Conservation (phyloP, 1,284 basidiomycete species). For the Tilletiopsis washingtonensis region DNA sequence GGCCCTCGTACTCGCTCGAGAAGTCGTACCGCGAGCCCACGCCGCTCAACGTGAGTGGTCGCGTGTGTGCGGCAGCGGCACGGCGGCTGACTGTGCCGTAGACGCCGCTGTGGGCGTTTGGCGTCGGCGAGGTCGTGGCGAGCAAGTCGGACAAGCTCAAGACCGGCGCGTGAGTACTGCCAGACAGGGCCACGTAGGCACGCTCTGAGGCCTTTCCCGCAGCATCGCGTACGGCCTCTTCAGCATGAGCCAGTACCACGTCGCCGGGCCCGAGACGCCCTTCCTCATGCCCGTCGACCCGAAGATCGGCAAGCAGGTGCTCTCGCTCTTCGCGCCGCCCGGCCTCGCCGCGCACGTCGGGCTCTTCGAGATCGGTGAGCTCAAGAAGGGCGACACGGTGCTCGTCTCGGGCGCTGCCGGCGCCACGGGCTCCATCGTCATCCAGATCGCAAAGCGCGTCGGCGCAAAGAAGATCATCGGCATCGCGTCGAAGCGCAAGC, state of each 20-base stretch:
- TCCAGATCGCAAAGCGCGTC: conserved; percentile 3
- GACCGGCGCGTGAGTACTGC: not conserved
- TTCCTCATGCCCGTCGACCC: too few species aligned
- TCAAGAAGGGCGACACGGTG: conserved; percentile 7
- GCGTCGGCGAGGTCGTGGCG: conserved; percentile 3
- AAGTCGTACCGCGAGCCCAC: conserved; percentile 1
- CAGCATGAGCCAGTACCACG: too few species aligned
- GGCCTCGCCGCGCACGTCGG: conserved; percentile 7
- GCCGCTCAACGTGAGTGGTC: not conserved
- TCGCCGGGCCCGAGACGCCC: too few species aligned
- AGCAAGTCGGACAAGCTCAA: not conserved
- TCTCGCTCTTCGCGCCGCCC: conserved; percentile 1
- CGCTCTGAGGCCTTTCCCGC: too few species aligned
- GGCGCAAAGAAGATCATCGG: conserved; percentile 2
- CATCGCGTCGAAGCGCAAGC: conserved; percentile 2
- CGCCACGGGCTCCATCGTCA: conserved; percentile 4
- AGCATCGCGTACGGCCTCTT: too few species aligned
- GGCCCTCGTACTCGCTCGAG: not conserved
- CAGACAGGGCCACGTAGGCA: too few species aligned
- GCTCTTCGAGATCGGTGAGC: conserved; percentile 2
- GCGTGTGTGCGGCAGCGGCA: not conserved
- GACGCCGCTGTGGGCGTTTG: conserved; percentile 5
- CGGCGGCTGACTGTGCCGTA: not conserved
- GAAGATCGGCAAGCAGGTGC: not conserved
- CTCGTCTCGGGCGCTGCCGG: conserved; percentile 9